Conservation (phyloP, 306 rosid species). For the Carpinus fangiana region DNA sequence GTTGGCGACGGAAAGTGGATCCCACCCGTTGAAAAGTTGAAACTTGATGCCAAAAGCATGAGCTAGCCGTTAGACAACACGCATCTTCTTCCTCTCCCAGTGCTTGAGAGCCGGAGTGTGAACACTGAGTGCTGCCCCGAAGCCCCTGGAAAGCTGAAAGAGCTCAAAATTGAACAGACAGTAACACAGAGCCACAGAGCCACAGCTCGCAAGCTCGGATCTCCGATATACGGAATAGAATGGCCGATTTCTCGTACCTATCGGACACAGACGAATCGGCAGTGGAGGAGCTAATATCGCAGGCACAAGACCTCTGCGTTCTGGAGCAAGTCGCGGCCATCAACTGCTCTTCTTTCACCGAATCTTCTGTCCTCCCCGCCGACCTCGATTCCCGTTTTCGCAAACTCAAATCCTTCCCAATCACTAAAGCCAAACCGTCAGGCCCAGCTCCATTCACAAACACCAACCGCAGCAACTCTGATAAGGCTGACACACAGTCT, state of each 20-base stretch:
- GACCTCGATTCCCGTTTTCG: constrained; percentile 82
- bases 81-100: background rate
- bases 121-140: background rate
- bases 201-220: no score
- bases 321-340: constrained; percentile 76
- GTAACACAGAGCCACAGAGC: background rate
- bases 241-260: constrained; percentile 52
- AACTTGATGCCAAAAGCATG: background rate
- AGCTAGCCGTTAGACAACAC: constrained; percentile 49
- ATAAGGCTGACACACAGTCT: constrained; percentile 8
- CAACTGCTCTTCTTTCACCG: constrained; percentile 64
- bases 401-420: constrained; percentile 75
- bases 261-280: constrained; percentile 70
- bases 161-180: background rate
- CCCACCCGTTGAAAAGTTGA: constrained; percentile 16
- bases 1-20: background rate
- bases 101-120: background rate
- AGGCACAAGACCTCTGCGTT: constrained; percentile 62
- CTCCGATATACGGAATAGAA: constrained; percentile 1
- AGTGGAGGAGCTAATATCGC: constrained; percentile 64
- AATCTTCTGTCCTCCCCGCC: constrained; percentile 58
- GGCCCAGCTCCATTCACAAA: background rate
- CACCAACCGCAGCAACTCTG: background rate
- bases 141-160: background rate
- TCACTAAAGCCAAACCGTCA: constrained; percentile 18